These are phyloP conservation scores for Salix dunnii DNA, from an alignment of 345 rosid genomes.

Conservation along the genomic window DNA sequence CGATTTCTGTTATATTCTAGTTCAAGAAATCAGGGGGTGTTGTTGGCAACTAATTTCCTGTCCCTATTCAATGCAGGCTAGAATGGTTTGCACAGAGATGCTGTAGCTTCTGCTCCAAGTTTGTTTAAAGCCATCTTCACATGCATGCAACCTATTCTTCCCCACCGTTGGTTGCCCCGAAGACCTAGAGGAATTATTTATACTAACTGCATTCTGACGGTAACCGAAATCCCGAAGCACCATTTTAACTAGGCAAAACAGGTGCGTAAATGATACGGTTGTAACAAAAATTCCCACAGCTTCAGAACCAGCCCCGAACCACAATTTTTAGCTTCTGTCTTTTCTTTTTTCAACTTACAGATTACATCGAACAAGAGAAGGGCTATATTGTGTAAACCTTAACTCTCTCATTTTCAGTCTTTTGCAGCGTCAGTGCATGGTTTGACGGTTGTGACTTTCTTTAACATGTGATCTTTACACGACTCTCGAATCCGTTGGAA, in stretches of 20 bases:
- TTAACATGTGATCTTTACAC: not conserved
- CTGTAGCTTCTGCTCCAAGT: constrained; percentile 33
- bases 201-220: not conserved
- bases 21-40: not conserved
- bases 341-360: not conserved
- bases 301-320: not conserved
- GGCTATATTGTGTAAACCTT: not conserved
- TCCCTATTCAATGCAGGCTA: constrained; percentile 27
- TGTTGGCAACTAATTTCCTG: not conserved
- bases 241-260: not conserved
- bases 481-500: not conserved
- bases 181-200: not conserved
- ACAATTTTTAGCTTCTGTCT: not conserved
- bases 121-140: not conserved
- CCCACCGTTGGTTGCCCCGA: not conserved
- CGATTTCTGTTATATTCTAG: not conserved
- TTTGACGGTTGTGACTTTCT: not conserved
- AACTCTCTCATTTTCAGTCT: not conserved
- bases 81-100: constrained; percentile 43
- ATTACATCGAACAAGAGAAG: not conserved
- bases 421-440: not conserved
- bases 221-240: not conserved
- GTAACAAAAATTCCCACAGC: not conserved
- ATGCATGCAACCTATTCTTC: not conserved
- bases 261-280: not conserved